Conservation (phyloP, 306 rosid species). For the Sechiopsis laciniata region DNA sequence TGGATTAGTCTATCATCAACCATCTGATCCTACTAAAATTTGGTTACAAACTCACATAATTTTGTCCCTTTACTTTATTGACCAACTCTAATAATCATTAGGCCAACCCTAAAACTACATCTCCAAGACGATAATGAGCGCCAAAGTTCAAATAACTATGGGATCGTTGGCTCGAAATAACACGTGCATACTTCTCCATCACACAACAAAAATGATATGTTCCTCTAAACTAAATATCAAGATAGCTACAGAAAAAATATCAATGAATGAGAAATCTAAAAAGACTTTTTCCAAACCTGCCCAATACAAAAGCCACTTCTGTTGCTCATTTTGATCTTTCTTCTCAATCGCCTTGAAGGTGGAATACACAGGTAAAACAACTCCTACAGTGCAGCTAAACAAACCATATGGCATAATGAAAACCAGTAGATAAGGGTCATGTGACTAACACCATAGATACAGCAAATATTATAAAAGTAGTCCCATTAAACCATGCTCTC, state of each 20-base stretch:
- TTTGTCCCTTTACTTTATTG: neutral
- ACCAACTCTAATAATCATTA: neutral
- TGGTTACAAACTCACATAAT: neutral
- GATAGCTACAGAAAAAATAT: neutral
- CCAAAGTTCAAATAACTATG: neutral
- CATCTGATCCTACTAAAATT: neutral
- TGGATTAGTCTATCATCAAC: neutral
- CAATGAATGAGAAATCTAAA: neutral
- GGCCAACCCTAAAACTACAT: neutral
- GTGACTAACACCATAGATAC: neutral
- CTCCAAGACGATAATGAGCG: neutral
- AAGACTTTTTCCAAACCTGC: slow-evolving; percentile 46
- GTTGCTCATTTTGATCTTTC: slow-evolving; percentile 60
- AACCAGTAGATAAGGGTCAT: neutral
- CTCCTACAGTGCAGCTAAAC: slow-evolving; percentile 75
- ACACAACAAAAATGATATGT: neutral
- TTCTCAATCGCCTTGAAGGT: slow-evolving; percentile 85
- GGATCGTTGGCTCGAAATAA: neutral
- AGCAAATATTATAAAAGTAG: neutral
- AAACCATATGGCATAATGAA: slow-evolving; percentile 19
- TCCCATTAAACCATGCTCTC: neutral
- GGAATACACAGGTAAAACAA: slow-evolving; percentile 79
- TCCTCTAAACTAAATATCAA: neutral
- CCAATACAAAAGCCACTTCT: slow-evolving; percentile 82
- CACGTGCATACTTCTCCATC: neutral